These are phyloP conservation scores for Aureoboletus auriporus DNA, from an alignment of 768 basidiomycete genomes.

Conservation along the genomic window DNA sequence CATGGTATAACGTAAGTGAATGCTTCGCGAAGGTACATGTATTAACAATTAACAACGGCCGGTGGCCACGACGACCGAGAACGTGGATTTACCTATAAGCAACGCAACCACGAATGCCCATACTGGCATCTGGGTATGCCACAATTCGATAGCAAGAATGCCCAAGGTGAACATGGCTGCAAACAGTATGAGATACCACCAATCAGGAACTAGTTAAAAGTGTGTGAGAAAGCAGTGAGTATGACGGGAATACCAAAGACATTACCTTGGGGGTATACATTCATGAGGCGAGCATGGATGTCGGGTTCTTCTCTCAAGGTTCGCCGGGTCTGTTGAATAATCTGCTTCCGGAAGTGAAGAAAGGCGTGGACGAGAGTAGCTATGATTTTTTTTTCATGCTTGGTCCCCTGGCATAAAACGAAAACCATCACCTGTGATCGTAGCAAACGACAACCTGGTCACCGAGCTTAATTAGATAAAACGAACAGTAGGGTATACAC, in stretches of 20 bases:
- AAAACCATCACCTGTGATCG: conserved; percentile 54
- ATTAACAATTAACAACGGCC: background rate
- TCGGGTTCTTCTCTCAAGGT: conserved; percentile 76
- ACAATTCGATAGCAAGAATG: conserved; percentile 64
- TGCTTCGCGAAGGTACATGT: conserved; percentile 19
- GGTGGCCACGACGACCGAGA: background rate
- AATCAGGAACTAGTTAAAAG: conserved; percentile 59
- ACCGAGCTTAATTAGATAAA: conserved; percentile 36
- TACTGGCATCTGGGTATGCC: conserved; percentile 71
- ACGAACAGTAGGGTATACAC: background rate
- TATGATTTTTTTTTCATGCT: conserved; percentile 2
- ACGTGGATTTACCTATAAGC: conserved; percentile 37
- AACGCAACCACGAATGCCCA: conserved; percentile 67
- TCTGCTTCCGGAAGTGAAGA: conserved; percentile 76
- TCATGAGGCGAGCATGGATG: conserved; percentile 82
- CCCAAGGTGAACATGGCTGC: conserved; percentile 67
- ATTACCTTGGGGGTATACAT: conserved; percentile 50
- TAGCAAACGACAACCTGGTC: conserved; percentile 74
- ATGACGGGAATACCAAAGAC: background rate
- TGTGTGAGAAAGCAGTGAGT: background rate
- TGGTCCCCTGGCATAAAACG: background rate
- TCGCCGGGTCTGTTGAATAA: conserved; percentile 65
- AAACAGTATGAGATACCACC: conserved; percentile 79
- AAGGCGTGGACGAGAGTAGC: conserved; percentile 30
- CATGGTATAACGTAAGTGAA: conserved; percentile 48